Conservation (phyloP, 108 stramenopile species). For the Seminavis robusta region DNA sequence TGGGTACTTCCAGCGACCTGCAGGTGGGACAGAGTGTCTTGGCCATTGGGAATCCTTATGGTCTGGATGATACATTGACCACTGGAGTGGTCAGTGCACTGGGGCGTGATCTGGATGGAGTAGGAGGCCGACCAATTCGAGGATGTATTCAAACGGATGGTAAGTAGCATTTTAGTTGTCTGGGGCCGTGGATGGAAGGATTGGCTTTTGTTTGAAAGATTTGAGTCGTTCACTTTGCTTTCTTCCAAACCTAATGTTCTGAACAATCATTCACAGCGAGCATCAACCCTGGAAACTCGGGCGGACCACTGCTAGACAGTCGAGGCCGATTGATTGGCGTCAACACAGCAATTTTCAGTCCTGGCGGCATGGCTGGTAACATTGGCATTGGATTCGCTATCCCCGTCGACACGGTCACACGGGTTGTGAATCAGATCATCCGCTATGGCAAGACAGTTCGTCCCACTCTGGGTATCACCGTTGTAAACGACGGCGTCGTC, state of each 20-base stretch:
- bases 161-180: no score
- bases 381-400: slow-evolving; percentile 85
- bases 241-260: no score
- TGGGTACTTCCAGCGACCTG: slow-evolving; percentile 47
- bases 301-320: slow-evolving; percentile 61
- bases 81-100: slow-evolving; percentile 72
- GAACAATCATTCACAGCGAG: background rate
- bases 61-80: slow-evolving; percentile 71
- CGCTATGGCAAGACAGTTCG: slow-evolving; percentile 66
- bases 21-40: slow-evolving; percentile 73
- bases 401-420: slow-evolving; percentile 76
- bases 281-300: slow-evolving; percentile 72
- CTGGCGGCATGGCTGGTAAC: slow-evolving; percentile 48
- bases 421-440: slow-evolving; percentile 78
- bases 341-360: slow-evolving; percentile 80
- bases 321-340: slow-evolving; percentile 76
- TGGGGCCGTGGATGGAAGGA: no score
- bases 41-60: slow-evolving; percentile 82
- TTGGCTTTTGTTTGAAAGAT: no score
- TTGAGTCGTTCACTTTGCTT: no score
- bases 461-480: slow-evolving; percentile 79
- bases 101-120: slow-evolving; percentile 71
- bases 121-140: slow-evolving; percentile 71
- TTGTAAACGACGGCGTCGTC: slow-evolving; percentile 54
- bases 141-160: slow-evolving; percentile 82